Evolutionary conservation across 2,329 filamentous ascomycete genomes (phyloP).

Genomic region (Aspergillus tanneri): DNA sequence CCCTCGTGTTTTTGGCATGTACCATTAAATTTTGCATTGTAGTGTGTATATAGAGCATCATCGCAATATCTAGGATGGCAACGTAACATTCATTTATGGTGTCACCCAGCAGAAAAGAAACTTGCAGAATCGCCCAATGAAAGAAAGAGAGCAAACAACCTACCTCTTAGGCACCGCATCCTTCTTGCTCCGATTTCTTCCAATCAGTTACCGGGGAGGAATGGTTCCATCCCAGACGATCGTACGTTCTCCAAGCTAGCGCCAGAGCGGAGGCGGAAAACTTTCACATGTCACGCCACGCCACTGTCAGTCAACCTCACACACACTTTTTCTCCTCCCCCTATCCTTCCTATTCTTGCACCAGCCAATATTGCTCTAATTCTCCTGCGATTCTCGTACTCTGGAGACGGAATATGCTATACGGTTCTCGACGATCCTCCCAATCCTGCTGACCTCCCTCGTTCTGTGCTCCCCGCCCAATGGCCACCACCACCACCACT

Average conservation of each 20-base stretch:
- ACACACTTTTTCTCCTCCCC: constrained; percentile 20
- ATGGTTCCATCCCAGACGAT: neutral
- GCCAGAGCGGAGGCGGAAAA: constrained; percentile 13
- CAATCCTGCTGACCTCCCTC: constrained; percentile 13
- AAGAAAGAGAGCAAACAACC: too few species aligned
- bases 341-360: constrained; percentile 8
- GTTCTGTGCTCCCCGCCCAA: constrained; percentile 19
- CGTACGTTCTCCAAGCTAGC: constrained; percentile 12
- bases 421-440: constrained; percentile 14
- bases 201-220: too few species aligned
- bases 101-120: too few species aligned
- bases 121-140: too few species aligned
- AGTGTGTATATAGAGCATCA: neutral
- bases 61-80: too few species aligned
- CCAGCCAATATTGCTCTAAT: neutral
- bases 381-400: constrained; percentile 2
- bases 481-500: constrained; percentile 26
- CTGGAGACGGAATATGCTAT: constrained; percentile 23
- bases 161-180: too few species aligned
- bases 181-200: neutral
- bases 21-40: neutral
- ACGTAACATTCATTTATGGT: too few species aligned
- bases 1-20: neutral
- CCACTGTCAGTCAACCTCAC: constrained; percentile 19
- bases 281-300: constrained; percentile 39